Evolutionary conservation across 164 flowering plant species (phyloP).

Genomic region (Buxus sempervirens): DNA sequence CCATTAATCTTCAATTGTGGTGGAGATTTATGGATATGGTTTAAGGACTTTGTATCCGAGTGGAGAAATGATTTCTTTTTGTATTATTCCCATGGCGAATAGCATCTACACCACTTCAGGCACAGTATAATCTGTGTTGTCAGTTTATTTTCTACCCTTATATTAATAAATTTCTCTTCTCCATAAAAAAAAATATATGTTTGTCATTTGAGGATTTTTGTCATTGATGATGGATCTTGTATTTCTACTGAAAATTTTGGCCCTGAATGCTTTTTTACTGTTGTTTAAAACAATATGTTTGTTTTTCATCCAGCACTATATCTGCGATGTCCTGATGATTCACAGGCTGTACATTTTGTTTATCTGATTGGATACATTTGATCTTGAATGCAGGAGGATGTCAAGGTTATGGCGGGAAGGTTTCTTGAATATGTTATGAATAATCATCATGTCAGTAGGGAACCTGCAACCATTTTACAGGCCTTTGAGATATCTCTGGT

Average conservation of each 20-base stretch:
- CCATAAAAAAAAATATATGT: too few species aligned
- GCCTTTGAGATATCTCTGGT: constrained; percentile 90
- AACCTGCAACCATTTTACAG: constrained; percentile 53
- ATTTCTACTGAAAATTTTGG: neutral
- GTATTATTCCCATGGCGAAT: too few species aligned
- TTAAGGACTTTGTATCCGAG: too few species aligned
- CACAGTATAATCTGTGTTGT: too few species aligned
- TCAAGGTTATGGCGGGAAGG: constrained; percentile 36
- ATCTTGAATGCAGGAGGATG: constrained; percentile 56
- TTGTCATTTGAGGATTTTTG: neutral
- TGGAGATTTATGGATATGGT: too few species aligned
- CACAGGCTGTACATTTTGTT: neutral
- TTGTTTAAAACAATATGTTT: neutral
- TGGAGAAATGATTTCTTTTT: too few species aligned
- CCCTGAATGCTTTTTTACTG: neutral
- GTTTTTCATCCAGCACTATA: neutral
- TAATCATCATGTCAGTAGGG: constrained; percentile 49
- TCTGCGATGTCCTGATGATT: neutral
- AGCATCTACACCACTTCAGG: too few species aligned
- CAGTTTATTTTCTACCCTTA: too few species aligned
- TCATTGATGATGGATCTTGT: too few species aligned
- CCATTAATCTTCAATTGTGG: too few species aligned
- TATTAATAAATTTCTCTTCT: too few species aligned
- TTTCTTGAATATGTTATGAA: constrained; percentile 68
- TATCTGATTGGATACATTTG: constrained; percentile 9